Evolutionary conservation across 1,139 yeast species (phyloP), one percentile per base, ranked within the genome.

Genomic region (Yamadazyma siamensis): DNA sequence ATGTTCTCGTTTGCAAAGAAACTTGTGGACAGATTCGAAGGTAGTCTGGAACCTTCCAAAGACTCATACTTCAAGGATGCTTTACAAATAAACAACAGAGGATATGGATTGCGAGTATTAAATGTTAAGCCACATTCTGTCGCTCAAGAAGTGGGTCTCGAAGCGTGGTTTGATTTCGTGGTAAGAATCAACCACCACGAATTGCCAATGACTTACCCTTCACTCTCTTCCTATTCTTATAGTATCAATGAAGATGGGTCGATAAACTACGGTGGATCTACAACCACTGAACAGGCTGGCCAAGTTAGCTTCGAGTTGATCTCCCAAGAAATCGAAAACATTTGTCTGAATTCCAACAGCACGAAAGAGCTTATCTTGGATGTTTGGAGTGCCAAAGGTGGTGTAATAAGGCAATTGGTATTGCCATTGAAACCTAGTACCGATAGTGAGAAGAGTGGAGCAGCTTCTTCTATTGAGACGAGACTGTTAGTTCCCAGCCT

Each of bases 361-460:
- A 57, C 60, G 18, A 47, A 54, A 47, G 47, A 61, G 35, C 50
- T 83, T n/a, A 58, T 67, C 2, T 61, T 89, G 25, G 80, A 76
- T 29, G 79, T 88, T 3, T 91, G 96, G 95, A 80, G 77, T 31
- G 91, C 95, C 4, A 89, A 89, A 57, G 98, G 98, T 18, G 89
- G 94, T 2, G 53, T 70, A 3, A 55, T 71, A 12, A 69, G 94
- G 40, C 68, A 68, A 19, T 61, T 84, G 1, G 41, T 47, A 2
- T 42, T 84, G 6, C 68, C 75, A 5, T 59, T 78, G 23, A 48
- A 57, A 22, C 36, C 31, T 14, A 17, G 21, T n/a, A 35, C 34
- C 13, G 11, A 31, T 27, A 4, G 15, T 3, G 24, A 16, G 2
- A 17, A 13, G 2, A 11, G 8, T 11, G 25, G 10, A 3, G 26